Evolutionary conservation across 176 grass and related monocot species (phyloP).

Genomic region (Triticum aestivum): DNA sequence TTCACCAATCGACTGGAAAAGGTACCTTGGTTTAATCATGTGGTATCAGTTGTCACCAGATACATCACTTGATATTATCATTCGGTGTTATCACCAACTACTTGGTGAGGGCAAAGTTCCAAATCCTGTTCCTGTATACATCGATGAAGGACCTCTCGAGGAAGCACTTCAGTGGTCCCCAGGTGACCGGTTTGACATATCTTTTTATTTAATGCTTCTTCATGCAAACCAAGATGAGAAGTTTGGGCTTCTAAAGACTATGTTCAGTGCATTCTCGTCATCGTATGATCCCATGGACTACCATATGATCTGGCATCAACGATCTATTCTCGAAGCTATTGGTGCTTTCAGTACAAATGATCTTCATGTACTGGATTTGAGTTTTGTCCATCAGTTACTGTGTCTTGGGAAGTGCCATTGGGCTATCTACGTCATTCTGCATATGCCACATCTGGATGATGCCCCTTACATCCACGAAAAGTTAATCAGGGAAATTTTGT

Average conservation of each 20-base stretch:
- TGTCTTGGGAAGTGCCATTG: conserved; percentile 83
- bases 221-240: conserved; percentile 65
- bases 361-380: conserved; percentile 86
- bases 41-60: conserved; percentile 85
- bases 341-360: conserved; percentile 71
- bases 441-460: conserved; percentile 67
- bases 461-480: conserved; percentile 76
- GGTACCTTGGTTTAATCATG: conserved; percentile 85
- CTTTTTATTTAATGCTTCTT: conserved; percentile 96
- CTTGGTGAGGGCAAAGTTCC: conserved; percentile 75
- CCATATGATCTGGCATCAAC: conserved; percentile 98
- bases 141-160: conserved; percentile 88
- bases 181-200: conserved; percentile 76
- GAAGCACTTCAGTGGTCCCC: conserved; percentile 54
- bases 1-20: conserved; percentile 88
- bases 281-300: conserved; percentile 85
- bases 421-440: conserved; percentile 91
- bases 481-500: conserved; percentile 76
- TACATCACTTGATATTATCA: conserved; percentile 57
- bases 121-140: conserved; percentile 85
- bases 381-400: conserved; percentile 82
- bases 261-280: conserved; percentile 91
- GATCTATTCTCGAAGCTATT: conserved; percentile 84
- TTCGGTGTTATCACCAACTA: conserved; percentile 73
- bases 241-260: conserved; percentile 64